Percentiles rank a stretch among this genome's conserved stretches.
These are phyloP conservation scores for Fusarium napiforme DNA, from an alignment of 2,329 filamentous ascomycete genomes.

Conservation along the genomic window DNA sequence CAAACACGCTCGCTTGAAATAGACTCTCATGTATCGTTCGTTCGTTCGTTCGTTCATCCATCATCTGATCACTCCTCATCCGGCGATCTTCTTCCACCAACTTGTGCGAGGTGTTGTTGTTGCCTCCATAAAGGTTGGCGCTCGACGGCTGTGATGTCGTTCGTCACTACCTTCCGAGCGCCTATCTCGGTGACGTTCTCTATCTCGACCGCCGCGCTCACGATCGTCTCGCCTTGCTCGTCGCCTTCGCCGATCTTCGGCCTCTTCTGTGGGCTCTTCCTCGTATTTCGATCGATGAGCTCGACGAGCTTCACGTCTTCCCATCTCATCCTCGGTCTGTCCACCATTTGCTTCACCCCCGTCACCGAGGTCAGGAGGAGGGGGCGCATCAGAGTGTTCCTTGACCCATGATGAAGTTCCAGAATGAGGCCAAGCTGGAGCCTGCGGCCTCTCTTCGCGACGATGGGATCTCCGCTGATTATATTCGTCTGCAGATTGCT, in stretches of 20 bases:
- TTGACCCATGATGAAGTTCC: slow-evolving; percentile 75
- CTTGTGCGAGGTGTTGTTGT: slow-evolving; percentile 62
- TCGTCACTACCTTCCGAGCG: slow-evolving; percentile 59
- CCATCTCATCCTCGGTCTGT: slow-evolving; percentile 59
- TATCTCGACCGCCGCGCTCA: slow-evolving; percentile 23
- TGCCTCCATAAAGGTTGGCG: slow-evolving; percentile 56
- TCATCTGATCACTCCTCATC: slow-evolving; percentile 48
- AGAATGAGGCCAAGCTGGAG: slow-evolving; percentile 67
- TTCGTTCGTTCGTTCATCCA: slow-evolving; percentile 25
- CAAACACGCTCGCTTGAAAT: slow-evolving; percentile 45
- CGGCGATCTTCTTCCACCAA: slow-evolving; percentile 69
- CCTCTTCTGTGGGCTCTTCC: slow-evolving; percentile 55
- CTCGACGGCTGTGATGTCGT: slow-evolving; percentile 54
- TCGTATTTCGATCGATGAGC: slow-evolving; percentile 57
- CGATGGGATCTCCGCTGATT: slow-evolving; percentile 56
- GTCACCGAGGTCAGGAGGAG: slow-evolving; percentile 60
- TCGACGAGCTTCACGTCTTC: slow-evolving; percentile 60
- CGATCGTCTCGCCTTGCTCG: slow-evolving; percentile 58
- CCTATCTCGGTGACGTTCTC: slow-evolving; percentile 37
- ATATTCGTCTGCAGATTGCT: slow-evolving; percentile 56
- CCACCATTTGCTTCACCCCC: slow-evolving; percentile 49
- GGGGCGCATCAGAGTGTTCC: slow-evolving; percentile 70
- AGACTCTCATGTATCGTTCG: slow-evolving; percentile 34
- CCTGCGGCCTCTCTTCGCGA: slow-evolving; percentile 48
- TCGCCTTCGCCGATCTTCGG: slow-evolving; percentile 57